Base-by-base conservation (phyloP, 495 filamentous ascomycete genomes). In the Hypoxylon lienhwacheense region DNA sequence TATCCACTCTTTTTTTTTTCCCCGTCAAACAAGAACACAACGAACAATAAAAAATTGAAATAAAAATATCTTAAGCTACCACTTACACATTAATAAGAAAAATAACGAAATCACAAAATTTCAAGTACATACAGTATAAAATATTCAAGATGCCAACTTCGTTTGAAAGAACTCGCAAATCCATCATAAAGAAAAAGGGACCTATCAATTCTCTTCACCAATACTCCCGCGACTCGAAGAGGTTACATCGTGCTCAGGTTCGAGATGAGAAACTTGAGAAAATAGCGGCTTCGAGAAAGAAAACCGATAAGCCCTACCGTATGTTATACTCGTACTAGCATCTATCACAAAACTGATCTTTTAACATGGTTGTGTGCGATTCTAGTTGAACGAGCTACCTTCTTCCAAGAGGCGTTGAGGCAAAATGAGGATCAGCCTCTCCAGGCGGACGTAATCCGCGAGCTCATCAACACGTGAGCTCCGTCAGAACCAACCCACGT, bases 121-220 rank as follows among this genome's bases (percentile, higher is more conserved):
- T n/a, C n/a, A n/a, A n/a, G n/a, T n/a, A n/a, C n/a, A n/a, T n/a
- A n/a, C n/a, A n/a, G n/a, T n/a, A n/a, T n/a, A n/a, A n/a, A n/a
- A 17, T 28, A 17, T 12, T 15, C 70, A 73, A 60, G 17, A 95
- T 95, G 90, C 82, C 89, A 10, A 88, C 85, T 59, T 81, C 81
- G 52, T 66, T 95, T 10, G 69, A 81, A 39, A 95, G 91, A 61
- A 85, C 91, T 28, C 85, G 88, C 47, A 97, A 95, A 73, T 82
- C 89, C 50, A 88, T 95, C 39, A 68, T 81, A 15, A 91, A 91
- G 74, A 85, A 85, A 72, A 87, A 87, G 71, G 82, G 81, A 11
- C 76, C 76, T 11, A 75, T 86, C 40, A 80, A 81, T 16, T 77
- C 84, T 10, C 76, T 97, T 10, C 90, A 97, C 66, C 85, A 89